Conservation (phyloP, 345 rosid species). For the Salix exigua region DNA sequence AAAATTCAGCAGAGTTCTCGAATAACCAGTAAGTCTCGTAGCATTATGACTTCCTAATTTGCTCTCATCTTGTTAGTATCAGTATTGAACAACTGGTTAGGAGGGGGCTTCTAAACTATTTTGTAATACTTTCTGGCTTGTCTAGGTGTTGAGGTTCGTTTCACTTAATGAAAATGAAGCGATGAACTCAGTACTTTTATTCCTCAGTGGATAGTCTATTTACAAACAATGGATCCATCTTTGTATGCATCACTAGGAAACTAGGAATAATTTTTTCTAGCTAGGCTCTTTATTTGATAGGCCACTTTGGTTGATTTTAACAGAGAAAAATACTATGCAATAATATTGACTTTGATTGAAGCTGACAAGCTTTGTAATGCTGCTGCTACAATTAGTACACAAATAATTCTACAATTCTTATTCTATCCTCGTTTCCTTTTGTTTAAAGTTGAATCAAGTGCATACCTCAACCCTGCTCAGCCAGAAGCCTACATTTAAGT, state of each 20-base stretch:
- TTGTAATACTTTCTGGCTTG: background rate
- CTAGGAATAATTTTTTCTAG: background rate
- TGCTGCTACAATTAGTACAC: background rate
- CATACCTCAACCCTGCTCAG: background rate
- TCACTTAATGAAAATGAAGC: background rate
- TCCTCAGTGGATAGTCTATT: background rate
- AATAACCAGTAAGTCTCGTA: conserved; percentile 44
- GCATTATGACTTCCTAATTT: background rate
- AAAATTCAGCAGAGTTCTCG: conserved; percentile 31
- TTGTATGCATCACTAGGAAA: background rate
- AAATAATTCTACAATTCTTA: background rate
- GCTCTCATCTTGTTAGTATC: background rate
- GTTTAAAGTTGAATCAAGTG: background rate
- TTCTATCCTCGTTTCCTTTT: background rate
- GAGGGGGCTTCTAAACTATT: background rate
- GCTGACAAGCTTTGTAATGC: background rate
- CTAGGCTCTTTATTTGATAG: background rate
- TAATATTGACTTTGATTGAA: background rate
- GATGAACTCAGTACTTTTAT: background rate
- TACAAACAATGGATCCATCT: background rate
- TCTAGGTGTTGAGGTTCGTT: background rate
- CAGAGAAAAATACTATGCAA: background rate
- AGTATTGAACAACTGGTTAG: background rate
- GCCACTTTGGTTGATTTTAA: background rate
- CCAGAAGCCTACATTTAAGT: too few species aligned